Evolutionary conservation across 2,329 filamentous ascomycete genomes (phyloP), one percentile per base, ranked within the genome.

Genomic region (Fusarium compactum): DNA sequence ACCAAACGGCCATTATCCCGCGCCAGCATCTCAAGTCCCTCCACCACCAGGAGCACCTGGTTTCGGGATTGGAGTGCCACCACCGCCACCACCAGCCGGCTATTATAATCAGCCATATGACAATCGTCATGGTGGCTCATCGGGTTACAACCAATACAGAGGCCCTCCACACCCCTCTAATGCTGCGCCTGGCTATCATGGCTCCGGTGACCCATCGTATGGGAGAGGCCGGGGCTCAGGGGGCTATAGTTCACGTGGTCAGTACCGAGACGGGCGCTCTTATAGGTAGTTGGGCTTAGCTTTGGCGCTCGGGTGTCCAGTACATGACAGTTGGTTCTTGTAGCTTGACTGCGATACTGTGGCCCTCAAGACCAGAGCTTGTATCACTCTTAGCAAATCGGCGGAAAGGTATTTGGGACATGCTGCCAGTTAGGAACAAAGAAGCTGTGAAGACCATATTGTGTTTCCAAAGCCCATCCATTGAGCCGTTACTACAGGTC

Each of bases 41-140:
- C 78, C 78, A 22, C 77, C 77, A 8, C 78, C 78, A 44, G 78
- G 78, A 11, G 76, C 70, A 6, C 72, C 76, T 16, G 78, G 78
- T 7, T 79, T 79, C 34, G 78, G 78, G 5, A 73, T 78, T n/a
- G 78, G 78, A n/a, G 71, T 77, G 14, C 78, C 78, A 24, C 78
- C 78, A 20, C 78, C 78, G 8, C 78, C 78, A 45, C 77, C 77
- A 29, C 62, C 74, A 44, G 41, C 62, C 18, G 62, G 73, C 30
- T 69, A 74, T 52, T 71, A 76, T 56, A 73, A 60, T n/a, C 68
- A 62, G 34, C 48, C 57, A 12, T 65, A 68, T 15, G 64, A 70
- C 20, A 64, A 63, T 30, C 59, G 60, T 15, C 56, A 66, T 16
- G 62, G 67, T 11, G 71, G 69, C n/a, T 58, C 70, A 46, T 60